These are phyloP conservation scores for Cytidiella melzeri DNA, from an alignment of 768 basidiomycete genomes.

Conservation along the genomic window DNA sequence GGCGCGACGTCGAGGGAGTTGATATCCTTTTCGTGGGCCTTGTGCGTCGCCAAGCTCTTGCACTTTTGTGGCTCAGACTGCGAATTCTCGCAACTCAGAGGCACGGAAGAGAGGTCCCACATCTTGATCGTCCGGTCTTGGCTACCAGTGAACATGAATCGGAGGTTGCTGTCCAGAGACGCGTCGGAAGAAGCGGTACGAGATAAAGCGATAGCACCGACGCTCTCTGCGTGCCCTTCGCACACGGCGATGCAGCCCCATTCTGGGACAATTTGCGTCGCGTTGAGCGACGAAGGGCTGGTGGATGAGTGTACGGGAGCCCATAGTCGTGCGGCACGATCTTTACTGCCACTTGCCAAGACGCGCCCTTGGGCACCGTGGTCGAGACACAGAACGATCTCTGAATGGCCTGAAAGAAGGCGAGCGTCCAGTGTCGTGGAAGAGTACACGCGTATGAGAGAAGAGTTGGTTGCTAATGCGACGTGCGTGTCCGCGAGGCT, in stretches of 20 bases:
- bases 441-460: conserved; percentile 87
- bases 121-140: conserved; percentile 98
- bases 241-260: conserved; percentile 83
- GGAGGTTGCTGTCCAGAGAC: conserved; percentile 21
- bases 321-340: conserved; percentile 86
- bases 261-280: conserved; percentile 18
- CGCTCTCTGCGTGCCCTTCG: conserved; percentile 90
- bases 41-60: conserved; percentile 76
- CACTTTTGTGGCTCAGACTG: conserved; percentile 40
- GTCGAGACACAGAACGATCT: conserved; percentile 87
- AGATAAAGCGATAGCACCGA: conserved; percentile 87
- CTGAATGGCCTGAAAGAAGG: conserved; percentile 81
- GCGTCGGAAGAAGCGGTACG: conserved; percentile 31
- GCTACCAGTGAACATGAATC: conserved; percentile 90
- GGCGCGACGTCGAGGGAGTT: conserved; percentile 92
- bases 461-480: conserved; percentile 96
- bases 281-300: background rate
- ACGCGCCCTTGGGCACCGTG: conserved; percentile 57
- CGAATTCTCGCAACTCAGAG: conserved; percentile 15
- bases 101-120: conserved; percentile 79
- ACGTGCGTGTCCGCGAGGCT: conserved; percentile 57
- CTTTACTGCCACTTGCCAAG: conserved; percentile 91
- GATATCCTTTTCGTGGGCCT: conserved; percentile 98
- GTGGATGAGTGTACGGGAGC: conserved; percentile 26
- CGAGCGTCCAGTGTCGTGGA: conserved; percentile 72